Conservation (phyloP, 2,329 filamentous ascomycete genomes). For the Alternaria sp. region DNA sequence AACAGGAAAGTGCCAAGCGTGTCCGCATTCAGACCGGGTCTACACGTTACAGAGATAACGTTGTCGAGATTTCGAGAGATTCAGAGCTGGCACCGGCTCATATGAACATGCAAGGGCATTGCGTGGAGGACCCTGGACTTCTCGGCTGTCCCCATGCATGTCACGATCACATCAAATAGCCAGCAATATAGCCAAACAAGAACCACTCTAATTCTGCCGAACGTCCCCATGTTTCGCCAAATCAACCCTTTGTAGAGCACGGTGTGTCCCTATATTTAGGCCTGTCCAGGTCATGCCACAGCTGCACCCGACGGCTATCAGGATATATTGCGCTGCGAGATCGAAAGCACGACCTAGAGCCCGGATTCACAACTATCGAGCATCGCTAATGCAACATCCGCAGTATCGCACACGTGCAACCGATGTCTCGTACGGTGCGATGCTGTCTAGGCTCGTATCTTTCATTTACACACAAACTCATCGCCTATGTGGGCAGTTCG, state of each 20-base stretch:
- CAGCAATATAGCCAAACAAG: slow-evolving; percentile 46
- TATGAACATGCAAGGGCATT: slow-evolving; percentile 34
- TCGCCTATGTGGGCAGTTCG: slow-evolving; percentile 24
- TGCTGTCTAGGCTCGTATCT: slow-evolving; percentile 38
- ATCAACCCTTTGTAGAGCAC: slow-evolving; percentile 21
- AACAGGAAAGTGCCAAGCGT: slow-evolving; percentile 15
- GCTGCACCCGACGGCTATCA: slow-evolving; percentile 27
- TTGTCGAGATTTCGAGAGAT: slow-evolving; percentile 20
- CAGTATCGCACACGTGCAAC: slow-evolving; percentile 34
- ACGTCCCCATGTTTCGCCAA: slow-evolving; percentile 28
- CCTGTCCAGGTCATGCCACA: slow-evolving; percentile 36
- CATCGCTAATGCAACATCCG: slow-evolving; percentile 28
- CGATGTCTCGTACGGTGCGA: slow-evolving; percentile 24
- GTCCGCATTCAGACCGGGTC: slow-evolving; percentile 30
- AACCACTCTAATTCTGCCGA: slow-evolving; percentile 41
- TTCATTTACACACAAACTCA: slow-evolving; percentile 45
- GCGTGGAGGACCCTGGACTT: slow-evolving; percentile 27
- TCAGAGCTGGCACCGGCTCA: slow-evolving; percentile 20
- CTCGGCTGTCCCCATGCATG: slow-evolving; percentile 40
- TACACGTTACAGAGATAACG: slow-evolving; percentile 16
- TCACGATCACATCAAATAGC: slow-evolving; percentile 41
- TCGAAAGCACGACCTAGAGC: slow-evolving; percentile 37
- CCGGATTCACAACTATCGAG: slow-evolving; percentile 28
- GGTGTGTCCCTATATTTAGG: slow-evolving; percentile 26
- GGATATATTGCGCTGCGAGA: slow-evolving; percentile 30